These are phyloP conservation scores for Aspergillus biplanus DNA, from an alignment of 495 filamentous ascomycete species.

Conservation along the genomic window DNA sequence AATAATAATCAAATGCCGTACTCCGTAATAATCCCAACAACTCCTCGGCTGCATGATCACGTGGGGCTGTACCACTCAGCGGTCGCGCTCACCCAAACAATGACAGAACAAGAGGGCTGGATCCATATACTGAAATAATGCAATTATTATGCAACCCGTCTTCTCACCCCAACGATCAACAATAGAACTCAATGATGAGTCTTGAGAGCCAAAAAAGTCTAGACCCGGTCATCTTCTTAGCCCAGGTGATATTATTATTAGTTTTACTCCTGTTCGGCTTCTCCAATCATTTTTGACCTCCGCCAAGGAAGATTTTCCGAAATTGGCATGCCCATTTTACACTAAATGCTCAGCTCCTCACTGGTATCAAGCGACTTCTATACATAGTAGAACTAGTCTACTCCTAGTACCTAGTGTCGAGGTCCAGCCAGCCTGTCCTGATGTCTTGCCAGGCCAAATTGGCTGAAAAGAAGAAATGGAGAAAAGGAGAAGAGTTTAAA, in stretches of 20 bases:
- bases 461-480: neutral
- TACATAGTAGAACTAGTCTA: neutral
- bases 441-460: too few species aligned
- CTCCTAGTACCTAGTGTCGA: neutral
- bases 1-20: conserved; percentile 1
- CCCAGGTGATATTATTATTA: neutral
- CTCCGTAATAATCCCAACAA: conserved; percentile 6
- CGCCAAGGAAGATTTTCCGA: conserved; percentile 2
- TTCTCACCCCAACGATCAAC: too few species aligned
- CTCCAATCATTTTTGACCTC: neutral
- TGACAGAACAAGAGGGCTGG: neutral
- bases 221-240: neutral
- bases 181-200: neutral
- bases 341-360: conserved; percentile 4
- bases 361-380: neutral
- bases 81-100: neutral
- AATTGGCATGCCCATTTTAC: neutral
- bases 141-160: too few species aligned
- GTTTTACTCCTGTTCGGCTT: neutral
- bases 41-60: conserved; percentile 1
- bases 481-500: neutral
- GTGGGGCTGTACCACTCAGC: neutral
- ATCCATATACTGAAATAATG: too few species aligned
- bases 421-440: neutral
- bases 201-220: neutral